Conservation (phyloP, 805 yeast species). For the Cyberlindnera americana region DNA sequence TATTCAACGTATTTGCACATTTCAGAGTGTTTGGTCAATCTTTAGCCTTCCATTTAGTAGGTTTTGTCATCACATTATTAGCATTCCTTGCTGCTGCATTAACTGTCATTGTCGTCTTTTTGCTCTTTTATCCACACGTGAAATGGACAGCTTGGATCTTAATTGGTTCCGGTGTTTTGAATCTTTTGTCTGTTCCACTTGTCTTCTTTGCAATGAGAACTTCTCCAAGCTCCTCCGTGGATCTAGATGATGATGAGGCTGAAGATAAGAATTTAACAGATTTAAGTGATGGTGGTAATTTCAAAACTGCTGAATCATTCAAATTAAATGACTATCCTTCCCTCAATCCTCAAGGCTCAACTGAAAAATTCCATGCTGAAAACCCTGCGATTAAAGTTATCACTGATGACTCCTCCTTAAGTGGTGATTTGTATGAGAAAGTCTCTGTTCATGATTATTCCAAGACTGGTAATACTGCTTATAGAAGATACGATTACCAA, state of each 20-base stretch:
- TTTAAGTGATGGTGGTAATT: conserved; percentile 23
- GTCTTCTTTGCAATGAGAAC: conserved; percentile 37
- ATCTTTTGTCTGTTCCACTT: conserved; percentile 48
- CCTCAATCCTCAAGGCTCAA: conserved; percentile 7
- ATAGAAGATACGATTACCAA: conserved; percentile 16
- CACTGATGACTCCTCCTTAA: conserved; percentile 25
- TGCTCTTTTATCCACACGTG: conserved; percentile 62
- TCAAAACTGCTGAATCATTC: conserved; percentile 15
- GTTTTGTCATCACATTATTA: conserved; percentile 43
- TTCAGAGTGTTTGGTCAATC: conserved; percentile 26
- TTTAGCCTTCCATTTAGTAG: conserved; percentile 35
- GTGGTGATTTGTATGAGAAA: conserved; percentile 23
- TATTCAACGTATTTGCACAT: conserved; percentile 36
- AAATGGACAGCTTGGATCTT: conserved; percentile 73
- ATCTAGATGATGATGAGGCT: conserved; percentile 15
- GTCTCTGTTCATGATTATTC: conserved; percentile 26
- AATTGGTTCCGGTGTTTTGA: conserved; percentile 60
- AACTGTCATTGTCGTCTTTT: conserved; percentile 49
- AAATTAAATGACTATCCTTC: conserved; percentile 14
- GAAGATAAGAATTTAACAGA: conserved; percentile 25
- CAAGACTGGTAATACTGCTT: conserved; percentile 10
- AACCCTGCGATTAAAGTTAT: conserved; percentile 21
- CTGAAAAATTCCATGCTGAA: conserved; percentile 15
- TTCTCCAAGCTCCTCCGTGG: conserved; percentile 10
- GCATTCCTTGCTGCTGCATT: conserved; percentile 54